Evolutionary conservation across 495 filamentous ascomycete genomes (phyloP).

Genomic region (Penicillium riverlandense): DNA sequence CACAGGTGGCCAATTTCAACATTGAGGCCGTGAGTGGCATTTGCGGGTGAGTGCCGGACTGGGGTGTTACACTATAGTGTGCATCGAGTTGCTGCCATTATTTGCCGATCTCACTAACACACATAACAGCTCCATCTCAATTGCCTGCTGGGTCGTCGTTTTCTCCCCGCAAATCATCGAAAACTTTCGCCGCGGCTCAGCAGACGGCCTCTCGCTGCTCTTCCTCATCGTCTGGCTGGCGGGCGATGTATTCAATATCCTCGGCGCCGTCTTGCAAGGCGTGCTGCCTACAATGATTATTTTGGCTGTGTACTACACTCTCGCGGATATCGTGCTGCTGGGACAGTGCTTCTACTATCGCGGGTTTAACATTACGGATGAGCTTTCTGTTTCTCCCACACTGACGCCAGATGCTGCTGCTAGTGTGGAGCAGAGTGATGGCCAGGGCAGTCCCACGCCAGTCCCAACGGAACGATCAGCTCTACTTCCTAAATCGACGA

Average conservation of each 20-base stretch:
- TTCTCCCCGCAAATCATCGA: constrained; percentile 96
- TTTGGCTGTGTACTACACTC: constrained; percentile 88
- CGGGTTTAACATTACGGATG: constrained; percentile 65
- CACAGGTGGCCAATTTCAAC: constrained; percentile 60
- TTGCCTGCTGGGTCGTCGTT: constrained; percentile 96
- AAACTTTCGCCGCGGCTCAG: constrained; percentile 81
- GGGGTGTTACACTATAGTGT: too few relatives aligned
- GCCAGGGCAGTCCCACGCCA: constrained; percentile 3
- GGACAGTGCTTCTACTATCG: constrained; percentile 91
- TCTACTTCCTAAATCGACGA: constrained; percentile 15
- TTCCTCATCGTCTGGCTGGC: constrained; percentile 88
- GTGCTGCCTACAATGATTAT: constrained; percentile 97
- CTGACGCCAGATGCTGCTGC: constrained; percentile 5
- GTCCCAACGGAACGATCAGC: constrained; percentile 26
- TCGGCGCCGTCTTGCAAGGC: constrained; percentile 86
- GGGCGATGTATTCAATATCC: constrained; percentile 95
- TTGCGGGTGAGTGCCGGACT: constrained; percentile 53
- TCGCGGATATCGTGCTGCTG: constrained; percentile 85
- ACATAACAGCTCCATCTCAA: constrained; percentile 72
- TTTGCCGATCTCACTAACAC: neutral
- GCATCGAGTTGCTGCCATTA: neutral
- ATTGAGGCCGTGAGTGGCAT: constrained; percentile 86
- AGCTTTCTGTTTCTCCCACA: constrained; percentile 20
- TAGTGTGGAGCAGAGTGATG: constrained; percentile 6
- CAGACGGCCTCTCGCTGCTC: constrained; percentile 80